Conservation (phyloP, 2,329 filamentous ascomycete genomes). For the Aspergillus japonicus region DNA sequence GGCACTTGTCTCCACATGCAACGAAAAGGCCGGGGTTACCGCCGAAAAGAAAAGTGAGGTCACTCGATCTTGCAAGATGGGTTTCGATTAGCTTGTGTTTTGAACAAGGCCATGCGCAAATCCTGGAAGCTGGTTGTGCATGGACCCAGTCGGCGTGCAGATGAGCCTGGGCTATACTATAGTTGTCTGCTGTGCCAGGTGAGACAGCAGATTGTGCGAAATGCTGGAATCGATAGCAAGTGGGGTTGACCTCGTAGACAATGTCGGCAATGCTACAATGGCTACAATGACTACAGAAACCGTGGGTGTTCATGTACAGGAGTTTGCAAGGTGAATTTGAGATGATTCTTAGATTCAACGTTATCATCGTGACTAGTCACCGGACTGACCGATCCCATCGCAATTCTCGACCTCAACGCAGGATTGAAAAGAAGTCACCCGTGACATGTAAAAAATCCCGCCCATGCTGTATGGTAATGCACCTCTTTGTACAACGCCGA, state of each 20-base stretch:
- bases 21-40: too few species aligned
- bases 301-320: too few species aligned
- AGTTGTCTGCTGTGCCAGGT: conserved; percentile 1
- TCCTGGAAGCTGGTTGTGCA: neutral
- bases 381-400: conserved; percentile 4
- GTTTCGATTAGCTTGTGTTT: neutral
- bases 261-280: neutral
- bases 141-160: neutral
- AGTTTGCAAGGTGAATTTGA: too few species aligned
- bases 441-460: conserved; percentile 11
- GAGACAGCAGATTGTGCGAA: neutral
- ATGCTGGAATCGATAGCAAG: neutral
- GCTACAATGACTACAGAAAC: too few species aligned
- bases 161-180: neutral
- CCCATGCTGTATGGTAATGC: conserved; percentile 23
- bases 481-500: conserved; percentile 23
- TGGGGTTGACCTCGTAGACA: neutral
- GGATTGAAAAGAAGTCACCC: conserved; percentile 5
- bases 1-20: too few species aligned
- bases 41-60: too few species aligned
- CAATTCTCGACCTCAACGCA: conserved; percentile 8
- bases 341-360: neutral
- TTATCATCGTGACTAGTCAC: conserved; percentile 5
- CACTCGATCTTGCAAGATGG: neutral
- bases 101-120: neutral